phyloP scores from a whole-genome alignment of 495 filamentous ascomycete genomes.

The Hypoxylon subgilvum region DNA sequence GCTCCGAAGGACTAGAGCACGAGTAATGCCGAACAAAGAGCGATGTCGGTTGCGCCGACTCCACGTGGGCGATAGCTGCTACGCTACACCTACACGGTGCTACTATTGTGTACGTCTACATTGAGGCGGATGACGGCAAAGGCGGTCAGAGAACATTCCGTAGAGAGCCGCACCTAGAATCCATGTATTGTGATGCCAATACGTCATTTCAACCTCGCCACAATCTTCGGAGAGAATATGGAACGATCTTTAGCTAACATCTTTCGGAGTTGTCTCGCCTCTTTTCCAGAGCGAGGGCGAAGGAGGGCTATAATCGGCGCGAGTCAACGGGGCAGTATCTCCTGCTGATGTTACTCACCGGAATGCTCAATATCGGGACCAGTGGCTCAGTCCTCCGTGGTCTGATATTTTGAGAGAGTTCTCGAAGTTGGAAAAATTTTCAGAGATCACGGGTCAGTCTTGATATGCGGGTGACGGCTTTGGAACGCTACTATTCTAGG shows the following conservation, averaged over 20 bases:
- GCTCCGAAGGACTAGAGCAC: conserved; percentile 51
- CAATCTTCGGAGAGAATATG: neutral
- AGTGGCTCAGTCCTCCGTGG: conserved; percentile 11
- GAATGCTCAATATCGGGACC: neutral
- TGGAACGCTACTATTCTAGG: conserved; percentile 9
- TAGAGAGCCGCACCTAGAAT: conserved; percentile 1
- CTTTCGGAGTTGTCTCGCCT: conserved; percentile 3
- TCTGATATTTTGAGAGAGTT: conserved; percentile 9
- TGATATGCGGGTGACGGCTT: conserved; percentile 27
- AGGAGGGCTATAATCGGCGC: conserved; percentile 40
- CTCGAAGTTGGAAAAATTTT: conserved; percentile 18
- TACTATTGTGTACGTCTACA: conserved; percentile 2
- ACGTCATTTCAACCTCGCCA: conserved; percentile 3
- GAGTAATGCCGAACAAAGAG: conserved; percentile 12
- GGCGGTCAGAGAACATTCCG: conserved; percentile 7
- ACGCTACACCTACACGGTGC: conserved; percentile 23
- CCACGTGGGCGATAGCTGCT: neutral
- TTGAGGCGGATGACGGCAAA: conserved; percentile 3
- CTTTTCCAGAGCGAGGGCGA: neutral
- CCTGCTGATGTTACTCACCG: conserved; percentile 9
- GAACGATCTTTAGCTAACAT: neutral
- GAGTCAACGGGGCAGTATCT: conserved; percentile 35
- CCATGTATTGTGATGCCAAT: neutral
- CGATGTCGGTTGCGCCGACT: conserved; percentile 2
- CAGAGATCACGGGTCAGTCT: conserved; percentile 22